These are phyloP conservation scores for Filobasidium wieringae DNA, from an alignment of 768 basidiomycete genomes.

Conservation along the genomic window DNA sequence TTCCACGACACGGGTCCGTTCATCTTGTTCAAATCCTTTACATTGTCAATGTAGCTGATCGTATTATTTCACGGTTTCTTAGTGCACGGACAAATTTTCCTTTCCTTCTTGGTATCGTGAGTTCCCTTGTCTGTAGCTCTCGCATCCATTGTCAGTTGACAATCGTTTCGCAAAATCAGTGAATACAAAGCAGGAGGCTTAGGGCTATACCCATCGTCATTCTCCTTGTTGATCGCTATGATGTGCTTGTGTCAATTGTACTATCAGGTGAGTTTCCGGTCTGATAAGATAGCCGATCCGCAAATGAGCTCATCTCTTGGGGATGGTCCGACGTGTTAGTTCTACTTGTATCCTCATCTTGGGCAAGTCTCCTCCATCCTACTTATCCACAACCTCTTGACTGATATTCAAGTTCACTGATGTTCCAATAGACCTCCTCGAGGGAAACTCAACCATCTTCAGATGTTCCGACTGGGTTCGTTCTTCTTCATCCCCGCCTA, in stretches of 20 bases:
- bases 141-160: neutral
- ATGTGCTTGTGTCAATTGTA: slow-evolving; percentile 92
- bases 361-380: slow-evolving; percentile 16
- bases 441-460: slow-evolving; percentile 38
- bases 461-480: slow-evolving; percentile 44
- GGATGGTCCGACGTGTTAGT: slow-evolving; percentile 22
- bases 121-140: slow-evolving; percentile 38
- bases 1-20: slow-evolving; percentile 2
- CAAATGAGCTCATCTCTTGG: neutral
- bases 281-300: neutral
- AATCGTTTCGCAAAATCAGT: slow-evolving; percentile 39
- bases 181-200: slow-evolving; percentile 77
- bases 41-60: slow-evolving; percentile 24
- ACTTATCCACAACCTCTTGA: neutral
- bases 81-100: slow-evolving; percentile 81
- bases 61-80: slow-evolving; percentile 23
- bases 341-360: slow-evolving; percentile 40
- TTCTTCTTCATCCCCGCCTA: slow-evolving; percentile 82
- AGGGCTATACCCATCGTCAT: slow-evolving; percentile 79
- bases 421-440: slow-evolving; percentile 30
- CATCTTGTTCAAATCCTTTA: neutral
- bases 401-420: neutral
- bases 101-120: slow-evolving; percentile 81
- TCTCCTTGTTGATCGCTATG: slow-evolving; percentile 69
- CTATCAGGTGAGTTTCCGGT: slow-evolving; percentile 66